Evolutionary conservation across 1,284 basidiomycete genomes (phyloP).

Genomic region (Chondrostereum purpureum): DNA sequence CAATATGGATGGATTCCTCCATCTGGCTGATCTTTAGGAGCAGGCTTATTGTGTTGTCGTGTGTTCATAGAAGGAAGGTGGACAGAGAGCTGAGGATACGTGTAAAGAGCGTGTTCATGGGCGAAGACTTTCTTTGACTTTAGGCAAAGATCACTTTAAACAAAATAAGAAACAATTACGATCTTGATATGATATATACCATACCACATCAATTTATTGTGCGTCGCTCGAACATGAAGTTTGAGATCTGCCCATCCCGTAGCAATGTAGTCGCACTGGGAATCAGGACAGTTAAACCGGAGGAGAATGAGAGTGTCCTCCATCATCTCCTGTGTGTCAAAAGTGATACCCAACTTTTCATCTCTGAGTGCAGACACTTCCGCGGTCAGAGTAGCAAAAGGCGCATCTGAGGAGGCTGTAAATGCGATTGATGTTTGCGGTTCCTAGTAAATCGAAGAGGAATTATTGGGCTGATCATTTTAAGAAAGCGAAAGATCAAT

Average conservation of each 20-base stretch:
- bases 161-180: background rate
- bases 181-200: slow-evolving; percentile 19
- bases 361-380: slow-evolving; percentile 59
- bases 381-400: slow-evolving; percentile 57
- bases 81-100: slow-evolving; percentile 56
- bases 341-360: slow-evolving; percentile 72
- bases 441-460: slow-evolving; percentile 56
- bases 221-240: slow-evolving; percentile 68
- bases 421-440: slow-evolving; percentile 80
- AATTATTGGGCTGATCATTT: too few relatives aligned
- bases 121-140: slow-evolving; percentile 91
- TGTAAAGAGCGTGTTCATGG: slow-evolving; percentile 90
- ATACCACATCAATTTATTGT: slow-evolving; percentile 80
- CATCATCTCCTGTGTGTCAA: slow-evolving; percentile 93
- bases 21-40: slow-evolving; percentile 53
- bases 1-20: slow-evolving; percentile 79
- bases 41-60: slow-evolving; percentile 19
- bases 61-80: slow-evolving; percentile 72
- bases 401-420: slow-evolving; percentile 61
- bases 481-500: too few relatives aligned
- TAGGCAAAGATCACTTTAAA: slow-evolving; percentile 78
- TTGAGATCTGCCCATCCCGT: slow-evolving; percentile 88
- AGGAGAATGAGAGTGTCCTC: slow-evolving; percentile 90
- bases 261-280: slow-evolving; percentile 77
- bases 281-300: slow-evolving; percentile 82